Evolutionary conservation across 768 basidiomycete genomes (phyloP).

Genomic region (Lentinus tigrinus): DNA sequence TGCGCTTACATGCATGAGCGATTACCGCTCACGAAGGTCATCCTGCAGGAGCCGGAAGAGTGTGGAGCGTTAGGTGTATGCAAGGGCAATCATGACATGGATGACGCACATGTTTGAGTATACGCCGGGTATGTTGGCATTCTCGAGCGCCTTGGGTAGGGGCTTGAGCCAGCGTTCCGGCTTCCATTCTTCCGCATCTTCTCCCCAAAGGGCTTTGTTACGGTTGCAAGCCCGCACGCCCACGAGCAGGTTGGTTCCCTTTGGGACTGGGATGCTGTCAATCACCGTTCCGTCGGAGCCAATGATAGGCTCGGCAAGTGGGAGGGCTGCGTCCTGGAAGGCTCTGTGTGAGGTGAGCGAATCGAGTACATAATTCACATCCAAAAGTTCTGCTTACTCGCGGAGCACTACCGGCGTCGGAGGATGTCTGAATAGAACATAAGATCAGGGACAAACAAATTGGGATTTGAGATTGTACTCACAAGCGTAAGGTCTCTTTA

Average conservation of each 20-base stretch:
- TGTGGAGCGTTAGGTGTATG: neutral
- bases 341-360: slow-evolving; percentile 14
- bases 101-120: slow-evolving; percentile 15
- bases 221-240: slow-evolving; percentile 26
- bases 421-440: slow-evolving; percentile 7
- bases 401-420: slow-evolving; percentile 13
- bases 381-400: neutral
- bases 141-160: slow-evolving; percentile 12
- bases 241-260: slow-evolving; percentile 22
- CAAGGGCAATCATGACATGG: neutral
- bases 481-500: slow-evolving; percentile 56
- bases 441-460: neutral
- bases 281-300: slow-evolving; percentile 8
- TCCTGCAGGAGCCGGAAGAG: neutral
- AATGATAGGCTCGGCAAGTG: slow-evolving; percentile 9
- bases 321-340: slow-evolving; percentile 44
- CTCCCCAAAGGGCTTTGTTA: slow-evolving; percentile 22
- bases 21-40: slow-evolving; percentile 14
- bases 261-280: slow-evolving; percentile 21
- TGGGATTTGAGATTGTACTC: slow-evolving; percentile 37
- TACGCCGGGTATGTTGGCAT: slow-evolving; percentile 12
- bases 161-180: slow-evolving; percentile 23
- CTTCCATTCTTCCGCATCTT: slow-evolving; percentile 24
- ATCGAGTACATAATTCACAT: slow-evolving; percentile 1
- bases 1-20: slow-evolving; percentile 12